phyloP scores from a whole-genome alignment of 163 green algal species.

The Coccomyxa subellipsoidea region DNA sequence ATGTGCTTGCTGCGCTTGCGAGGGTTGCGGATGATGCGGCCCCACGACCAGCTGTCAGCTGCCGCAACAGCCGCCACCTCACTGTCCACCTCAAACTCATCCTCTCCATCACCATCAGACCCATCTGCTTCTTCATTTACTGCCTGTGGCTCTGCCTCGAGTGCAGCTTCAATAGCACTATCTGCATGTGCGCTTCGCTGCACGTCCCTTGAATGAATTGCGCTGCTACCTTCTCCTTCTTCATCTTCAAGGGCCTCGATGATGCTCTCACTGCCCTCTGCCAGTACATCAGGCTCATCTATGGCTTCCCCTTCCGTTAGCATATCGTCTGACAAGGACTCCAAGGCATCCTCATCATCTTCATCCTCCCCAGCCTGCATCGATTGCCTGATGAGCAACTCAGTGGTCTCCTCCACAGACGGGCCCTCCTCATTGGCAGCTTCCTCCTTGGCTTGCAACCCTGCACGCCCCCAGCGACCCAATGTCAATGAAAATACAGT shows the following conservation, averaged over 20 bases:
- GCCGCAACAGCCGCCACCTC: constrained; percentile 24
- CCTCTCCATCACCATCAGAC: not conserved
- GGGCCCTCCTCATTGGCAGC: not conserved
- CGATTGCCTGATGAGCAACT: constrained; percentile 38
- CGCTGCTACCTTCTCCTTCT: not conserved
- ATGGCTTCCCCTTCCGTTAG: not conserved
- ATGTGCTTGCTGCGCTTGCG: constrained; percentile 62
- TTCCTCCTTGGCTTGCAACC: not conserved
- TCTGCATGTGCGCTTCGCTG: not conserved
- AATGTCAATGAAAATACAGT: not conserved
- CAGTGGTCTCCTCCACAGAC: constrained; percentile 32
- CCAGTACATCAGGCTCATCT: not conserved
- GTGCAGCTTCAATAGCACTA: not conserved
- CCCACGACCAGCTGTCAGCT: constrained; percentile 32
- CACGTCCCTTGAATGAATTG: too few relatives aligned
- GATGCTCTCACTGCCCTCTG: too few relatives aligned
- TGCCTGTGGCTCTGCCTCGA: not conserved
- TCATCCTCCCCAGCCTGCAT: constrained; percentile 19
- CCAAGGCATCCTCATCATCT: too few relatives aligned
- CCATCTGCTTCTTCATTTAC: not conserved
- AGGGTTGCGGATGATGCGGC: constrained; percentile 48
- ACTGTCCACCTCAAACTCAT: not conserved
- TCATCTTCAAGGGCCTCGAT: not conserved
- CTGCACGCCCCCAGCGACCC: not conserved
- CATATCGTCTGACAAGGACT: not conserved